Base-by-base conservation (phyloP, 2,329 filamentous ascomycete species). In the Penicillium brevicompactum region DNA sequence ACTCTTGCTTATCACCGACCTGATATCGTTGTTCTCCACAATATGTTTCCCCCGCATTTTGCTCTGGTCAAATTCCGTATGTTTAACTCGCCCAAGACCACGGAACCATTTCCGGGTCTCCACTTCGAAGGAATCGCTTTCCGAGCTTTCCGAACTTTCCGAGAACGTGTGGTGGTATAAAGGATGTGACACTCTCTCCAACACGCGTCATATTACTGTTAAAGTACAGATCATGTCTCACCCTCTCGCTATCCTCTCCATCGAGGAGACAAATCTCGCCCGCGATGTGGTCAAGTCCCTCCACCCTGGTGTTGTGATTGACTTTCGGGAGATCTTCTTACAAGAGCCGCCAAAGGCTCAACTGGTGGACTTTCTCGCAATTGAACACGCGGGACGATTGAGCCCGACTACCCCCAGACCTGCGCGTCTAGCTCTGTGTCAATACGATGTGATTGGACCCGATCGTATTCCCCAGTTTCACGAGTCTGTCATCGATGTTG, bases 361-460 rank as follows among this genome's bases (percentile, higher is more conserved):
- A n/a, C 72, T 83, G 53, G 75, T 76, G 46, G 66, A 74, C 11
- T 83, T 78, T 56, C 73, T 83, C 4, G 74, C 76, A 0, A 67
- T 79, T 2, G 80, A 83, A 58, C 79, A 82, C 51, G 74, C 74
- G 18, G 74, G 74, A 16, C 68, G 70, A n/a, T 50, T 76, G 40
- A 72, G 70, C 21, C 66, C 70, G 14, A 69, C 70, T 2, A 77
- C 76, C 2, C 75, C 76, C 13, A 71, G 76, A 2, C 82, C 81
- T 13, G 72, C 78, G 7, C 76, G 83, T 30, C 64, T 82, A 47
- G 83, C 82, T 2, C 75, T 80, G 43, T 80, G 81, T 32, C 78
- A 82, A 59, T 87, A 85, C 71, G 82, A 82, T 69, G 76, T 85
- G 46, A 78, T 84, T 53, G 79, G 81, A 1, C 63, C 68, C 5